These are phyloP conservation scores for Rubus parviflorus DNA, from an alignment of 306 rosid species.

Conservation along the genomic window DNA sequence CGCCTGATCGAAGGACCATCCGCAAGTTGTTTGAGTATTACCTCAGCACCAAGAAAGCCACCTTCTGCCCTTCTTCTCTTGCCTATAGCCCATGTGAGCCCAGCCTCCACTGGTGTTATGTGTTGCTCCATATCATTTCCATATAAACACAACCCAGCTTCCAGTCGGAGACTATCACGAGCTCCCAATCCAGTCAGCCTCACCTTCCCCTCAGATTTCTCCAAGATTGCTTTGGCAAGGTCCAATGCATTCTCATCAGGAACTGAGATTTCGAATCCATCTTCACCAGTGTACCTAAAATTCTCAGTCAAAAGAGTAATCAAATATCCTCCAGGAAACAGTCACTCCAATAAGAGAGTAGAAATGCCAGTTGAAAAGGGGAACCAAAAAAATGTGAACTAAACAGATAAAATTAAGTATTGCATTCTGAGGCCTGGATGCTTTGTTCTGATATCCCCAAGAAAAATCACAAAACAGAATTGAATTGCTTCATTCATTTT, in stretches of 20 bases:
- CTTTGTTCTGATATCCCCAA: conserved; percentile 13
- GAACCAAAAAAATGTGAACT: neutral
- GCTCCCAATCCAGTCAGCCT: conserved; percentile 96
- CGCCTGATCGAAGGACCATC: conserved; percentile 86
- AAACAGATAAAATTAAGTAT: neutral
- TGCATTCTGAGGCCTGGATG: neutral
- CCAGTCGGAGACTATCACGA: conserved; percentile 90
- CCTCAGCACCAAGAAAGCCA: conserved; percentile 89
- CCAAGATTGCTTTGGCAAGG: conserved; percentile 92
- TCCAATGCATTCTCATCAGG: conserved; percentile 83
- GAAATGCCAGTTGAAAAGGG: neutral
- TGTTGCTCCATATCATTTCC: conserved; percentile 97
- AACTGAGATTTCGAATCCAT: conserved; percentile 98
- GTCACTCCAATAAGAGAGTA: neutral
- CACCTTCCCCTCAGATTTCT: conserved; percentile 88
- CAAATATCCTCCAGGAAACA: conserved; percentile 1
- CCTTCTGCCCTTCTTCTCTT: conserved; percentile 98
- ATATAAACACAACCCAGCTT: conserved; percentile 92
- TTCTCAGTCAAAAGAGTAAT: conserved; percentile 15
- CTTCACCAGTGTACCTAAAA: conserved; percentile 96
- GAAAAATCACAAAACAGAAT: neutral
- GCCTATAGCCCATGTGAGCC: conserved; percentile 96
- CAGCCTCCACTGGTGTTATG: conserved; percentile 89
- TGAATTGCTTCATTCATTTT: neutral
- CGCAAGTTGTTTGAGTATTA: conserved; percentile 78